phyloP scores from a whole-genome alignment of 495 filamentous ascomycete genomes.

The Recurvomyces mirabilis region DNA sequence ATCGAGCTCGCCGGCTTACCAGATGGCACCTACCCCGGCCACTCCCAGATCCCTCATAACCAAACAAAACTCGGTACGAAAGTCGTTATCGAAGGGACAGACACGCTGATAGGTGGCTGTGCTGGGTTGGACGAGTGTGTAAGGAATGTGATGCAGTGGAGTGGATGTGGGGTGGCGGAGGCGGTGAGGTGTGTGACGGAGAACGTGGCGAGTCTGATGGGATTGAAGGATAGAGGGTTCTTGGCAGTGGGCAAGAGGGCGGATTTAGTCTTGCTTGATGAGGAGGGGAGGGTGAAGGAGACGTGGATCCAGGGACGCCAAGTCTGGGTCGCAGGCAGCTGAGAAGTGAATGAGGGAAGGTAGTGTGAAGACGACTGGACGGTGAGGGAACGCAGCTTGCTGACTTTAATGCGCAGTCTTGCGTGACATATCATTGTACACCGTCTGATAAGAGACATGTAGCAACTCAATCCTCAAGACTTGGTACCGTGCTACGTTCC shows the following conservation, averaged over 20 bases:
- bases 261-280: slow-evolving; percentile 38
- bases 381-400: too few species aligned
- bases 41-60: slow-evolving; percentile 34
- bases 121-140: slow-evolving; percentile 35
- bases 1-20: slow-evolving; percentile 47
- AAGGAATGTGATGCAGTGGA: slow-evolving; percentile 36
- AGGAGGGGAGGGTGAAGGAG: slow-evolving; percentile 35
- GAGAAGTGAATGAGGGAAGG: too few species aligned
- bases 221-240: slow-evolving; percentile 27
- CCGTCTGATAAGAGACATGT: too few species aligned
- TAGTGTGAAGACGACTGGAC: too few species aligned
- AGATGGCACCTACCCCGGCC: slow-evolving; percentile 42
- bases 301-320: slow-evolving; percentile 39
- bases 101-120: slow-evolving; percentile 38
- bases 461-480: too few species aligned
- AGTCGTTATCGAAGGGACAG: slow-evolving; percentile 35
- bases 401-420: too few species aligned
- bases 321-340: too few species aligned
- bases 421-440: too few species aligned
- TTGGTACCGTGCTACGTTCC: too few species aligned
- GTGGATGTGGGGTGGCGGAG: slow-evolving; percentile 33
- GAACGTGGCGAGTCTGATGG: slow-evolving; percentile 39
- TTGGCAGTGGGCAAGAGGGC: slow-evolving; percentile 35
- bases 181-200: slow-evolving; percentile 39
- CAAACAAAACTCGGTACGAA: slow-evolving; percentile 33